Conservation (phyloP, 768 basidiomycete genomes). For the Amanita pseudoporphyria region DNA sequence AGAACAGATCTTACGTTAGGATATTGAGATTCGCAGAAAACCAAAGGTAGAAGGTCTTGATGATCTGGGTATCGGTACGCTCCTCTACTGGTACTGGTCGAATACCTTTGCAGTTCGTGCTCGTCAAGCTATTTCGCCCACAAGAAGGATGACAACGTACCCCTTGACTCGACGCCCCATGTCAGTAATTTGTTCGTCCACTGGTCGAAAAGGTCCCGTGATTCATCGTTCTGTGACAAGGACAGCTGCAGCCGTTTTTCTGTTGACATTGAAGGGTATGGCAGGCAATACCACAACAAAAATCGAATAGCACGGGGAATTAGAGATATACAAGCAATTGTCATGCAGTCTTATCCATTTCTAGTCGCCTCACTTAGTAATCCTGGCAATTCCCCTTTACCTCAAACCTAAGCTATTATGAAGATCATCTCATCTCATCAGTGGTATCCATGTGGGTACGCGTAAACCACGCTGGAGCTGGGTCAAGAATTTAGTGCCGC, state of each 20-base stretch:
- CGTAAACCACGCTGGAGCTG: background rate
- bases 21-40: slow-evolving; percentile 68
- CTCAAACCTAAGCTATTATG: too few species aligned
- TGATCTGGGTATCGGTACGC: slow-evolving; percentile 50
- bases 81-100: slow-evolving; percentile 46
- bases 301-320: too few species aligned
- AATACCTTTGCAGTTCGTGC: slow-evolving; percentile 27
- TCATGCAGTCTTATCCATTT: too few species aligned
- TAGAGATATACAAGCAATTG: too few species aligned
- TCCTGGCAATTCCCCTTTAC: too few species aligned
- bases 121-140: background rate
- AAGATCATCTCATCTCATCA: too few species aligned
- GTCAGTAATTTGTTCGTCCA: slow-evolving; percentile 2
- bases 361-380: too few species aligned
- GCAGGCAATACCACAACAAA: background rate
- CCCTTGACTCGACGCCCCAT: slow-evolving; percentile 25
- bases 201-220: background rate
- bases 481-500: slow-evolving; percentile 5
- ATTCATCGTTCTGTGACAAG: background rate
- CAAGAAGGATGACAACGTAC: slow-evolving; percentile 10
- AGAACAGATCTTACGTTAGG: slow-evolving; percentile 30
- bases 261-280: background rate
- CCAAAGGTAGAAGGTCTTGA: slow-evolving; percentile 72
- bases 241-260: background rate
- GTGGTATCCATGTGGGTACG: too few species aligned